These are phyloP conservation scores for Taphrina pruni DNA, from an alignment of 1,139 yeast genomes.

Conservation along the genomic window DNA sequence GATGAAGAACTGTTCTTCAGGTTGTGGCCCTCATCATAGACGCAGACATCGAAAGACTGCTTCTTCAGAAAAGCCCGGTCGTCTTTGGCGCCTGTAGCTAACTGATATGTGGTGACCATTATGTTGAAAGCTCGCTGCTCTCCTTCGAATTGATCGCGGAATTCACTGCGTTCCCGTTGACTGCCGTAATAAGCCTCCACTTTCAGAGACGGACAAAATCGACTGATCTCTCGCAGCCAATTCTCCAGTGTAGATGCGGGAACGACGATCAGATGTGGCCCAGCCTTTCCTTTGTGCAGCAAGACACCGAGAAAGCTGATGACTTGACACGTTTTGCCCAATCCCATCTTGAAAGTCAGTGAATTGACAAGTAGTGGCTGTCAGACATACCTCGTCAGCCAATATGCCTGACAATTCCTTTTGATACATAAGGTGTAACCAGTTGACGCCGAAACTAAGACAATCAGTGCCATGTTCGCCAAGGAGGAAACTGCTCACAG, in stretches of 20 bases:
- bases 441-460: slow-evolving; percentile 76
- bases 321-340: slow-evolving; percentile 95
- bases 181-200: slow-evolving; percentile 95
- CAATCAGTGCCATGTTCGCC: background rate
- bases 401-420: slow-evolving; percentile 84
- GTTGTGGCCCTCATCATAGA: slow-evolving; percentile 97
- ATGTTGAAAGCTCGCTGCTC: slow-evolving; percentile 61
- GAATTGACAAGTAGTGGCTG: background rate
- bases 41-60: slow-evolving; percentile 80
- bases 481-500: slow-evolving; percentile 52
- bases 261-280: slow-evolving; percentile 82
- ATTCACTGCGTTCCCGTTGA: slow-evolving; percentile 79
- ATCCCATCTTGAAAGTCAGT: slow-evolving; percentile 46
- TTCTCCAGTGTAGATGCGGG: slow-evolving; percentile 97
- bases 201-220: slow-evolving; percentile 77
- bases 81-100: slow-evolving; percentile 84
- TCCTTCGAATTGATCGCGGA: slow-evolving; percentile 68
- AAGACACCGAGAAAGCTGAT: slow-evolving; percentile 89
- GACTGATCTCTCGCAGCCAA: slow-evolving; percentile 92
- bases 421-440: slow-evolving; percentile 82
- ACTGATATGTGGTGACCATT: slow-evolving; percentile 87
- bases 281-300: slow-evolving; percentile 64
- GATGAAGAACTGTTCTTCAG: slow-evolving; percentile 87
- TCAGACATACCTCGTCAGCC: slow-evolving; percentile 92
- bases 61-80: slow-evolving; percentile 80